Conservation (phyloP, 768 basidiomycete species). For the Trametes elegans region DNA sequence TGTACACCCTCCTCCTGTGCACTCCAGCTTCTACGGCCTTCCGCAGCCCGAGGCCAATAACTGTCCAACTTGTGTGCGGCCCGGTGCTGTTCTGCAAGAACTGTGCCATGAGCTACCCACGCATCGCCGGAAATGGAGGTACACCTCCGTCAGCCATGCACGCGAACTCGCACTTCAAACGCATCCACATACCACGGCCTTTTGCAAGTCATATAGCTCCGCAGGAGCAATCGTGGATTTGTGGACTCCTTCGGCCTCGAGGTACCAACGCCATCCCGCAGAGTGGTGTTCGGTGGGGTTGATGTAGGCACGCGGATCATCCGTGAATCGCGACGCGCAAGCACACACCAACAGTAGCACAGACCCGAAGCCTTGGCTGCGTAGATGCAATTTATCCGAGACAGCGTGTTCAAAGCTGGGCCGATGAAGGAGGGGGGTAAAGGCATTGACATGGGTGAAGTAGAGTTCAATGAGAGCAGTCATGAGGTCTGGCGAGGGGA, state of each 20-base stretch:
- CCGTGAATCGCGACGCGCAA: slow-evolving; percentile 40
- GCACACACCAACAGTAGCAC: slow-evolving; percentile 57
- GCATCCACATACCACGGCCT: not conserved
- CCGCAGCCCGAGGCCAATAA: slow-evolving; percentile 46
- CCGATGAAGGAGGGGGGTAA: slow-evolving; percentile 41
- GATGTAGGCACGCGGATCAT: slow-evolving; percentile 41
- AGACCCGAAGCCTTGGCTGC: slow-evolving; percentile 43
- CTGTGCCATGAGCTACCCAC: not conserved
- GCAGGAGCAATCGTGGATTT: slow-evolving; percentile 26
- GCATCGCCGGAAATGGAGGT: not conserved
- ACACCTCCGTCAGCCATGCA: not conserved
- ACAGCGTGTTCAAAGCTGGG: slow-evolving; percentile 40
- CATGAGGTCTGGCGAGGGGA: not conserved
- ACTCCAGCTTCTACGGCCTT: slow-evolving; percentile 63
- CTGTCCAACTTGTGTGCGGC: not conserved
- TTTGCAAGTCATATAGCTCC: not conserved
- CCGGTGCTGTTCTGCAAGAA: slow-evolving; percentile 21
- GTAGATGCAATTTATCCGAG: slow-evolving; percentile 34
- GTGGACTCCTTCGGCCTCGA: slow-evolving; percentile 35
- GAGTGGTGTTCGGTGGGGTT: slow-evolving; percentile 20
- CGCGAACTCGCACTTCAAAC: no score
- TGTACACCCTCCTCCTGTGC: slow-evolving; percentile 61
- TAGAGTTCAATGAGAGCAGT: not conserved
- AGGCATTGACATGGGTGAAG: slow-evolving; percentile 22
- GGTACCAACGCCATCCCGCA: slow-evolving; percentile 45